Evolutionary conservation across 2,329 filamentous ascomycete genomes (phyloP), one percentile per base, ranked within the genome.

Genomic region (Venturia oleaginea): DNA sequence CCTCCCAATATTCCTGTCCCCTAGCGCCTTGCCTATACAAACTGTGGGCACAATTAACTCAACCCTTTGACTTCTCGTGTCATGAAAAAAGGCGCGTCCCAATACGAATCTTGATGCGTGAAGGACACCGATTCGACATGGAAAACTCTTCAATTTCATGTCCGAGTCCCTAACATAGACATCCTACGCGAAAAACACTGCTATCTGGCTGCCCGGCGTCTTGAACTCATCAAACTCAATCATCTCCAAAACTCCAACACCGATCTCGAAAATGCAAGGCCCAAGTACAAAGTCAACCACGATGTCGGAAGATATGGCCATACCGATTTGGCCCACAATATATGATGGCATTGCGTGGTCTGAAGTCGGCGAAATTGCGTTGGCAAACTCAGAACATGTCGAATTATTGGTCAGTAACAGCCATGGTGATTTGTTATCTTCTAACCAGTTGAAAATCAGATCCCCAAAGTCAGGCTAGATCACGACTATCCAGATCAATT

Each of bases 381-480:
- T 86, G 59, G 82, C 81, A 17, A 80, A 79, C 13, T 81, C 82
- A 62, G 83, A 86, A 68, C 74, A 78, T 66, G 77, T 86, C 22
- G 77, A 83, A 51, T 74, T 86, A 46, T 70, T 86, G 67, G 76
- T 83, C 66, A 42, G 65, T 27, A 57, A 30, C 3, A 51, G 27
- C 6, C 46, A 40, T 34, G 32, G 46, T 59, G 11, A 17, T 42
- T 62, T 40, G 66, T 72, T 55, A 27, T n/a, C 43, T 38, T 30
- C 63, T 65, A 66, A 68, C 38, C 37, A 7, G 8, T 61, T 51
- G 15, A 32, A 61, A 37, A 24, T 17, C 7, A 77, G 73, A 74
- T 72, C 60, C 73, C 75, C 54, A 73, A 74, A 61, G 71, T 72
- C 72, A 69, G 65, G 71, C 68, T 68, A 70, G 72, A 51, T 11